phyloP scores from a whole-genome alignment of 1,139 yeast genomes.

The Sugiyamaella paludigena region DNA sequence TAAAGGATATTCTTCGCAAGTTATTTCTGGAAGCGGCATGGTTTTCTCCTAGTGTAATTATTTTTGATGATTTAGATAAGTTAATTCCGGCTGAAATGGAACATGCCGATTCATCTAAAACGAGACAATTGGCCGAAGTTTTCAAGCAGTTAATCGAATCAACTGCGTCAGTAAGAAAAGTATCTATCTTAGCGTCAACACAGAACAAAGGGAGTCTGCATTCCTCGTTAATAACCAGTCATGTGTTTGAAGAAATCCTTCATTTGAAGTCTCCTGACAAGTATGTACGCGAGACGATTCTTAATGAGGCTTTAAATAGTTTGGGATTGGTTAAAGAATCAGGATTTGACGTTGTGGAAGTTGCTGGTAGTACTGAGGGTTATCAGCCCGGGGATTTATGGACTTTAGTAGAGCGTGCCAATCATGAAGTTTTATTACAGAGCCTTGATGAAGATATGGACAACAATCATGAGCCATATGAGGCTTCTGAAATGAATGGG shows the following conservation, averaged over 20 bases:
- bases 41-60: slow-evolving; percentile 73
- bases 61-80: slow-evolving; percentile 80
- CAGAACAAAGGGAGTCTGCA: slow-evolving; percentile 67
- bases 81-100: slow-evolving; percentile 72
- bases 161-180: slow-evolving; percentile 44
- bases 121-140: slow-evolving; percentile 57
- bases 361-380: slow-evolving; percentile 81
- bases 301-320: slow-evolving; percentile 47
- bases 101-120: slow-evolving; percentile 58
- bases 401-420: slow-evolving; percentile 68
- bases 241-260: slow-evolving; percentile 63
- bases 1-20: slow-evolving; percentile 50
- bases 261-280: slow-evolving; percentile 71
- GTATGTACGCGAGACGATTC: slow-evolving; percentile 52
- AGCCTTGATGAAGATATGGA: slow-evolving; percentile 17
- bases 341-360: slow-evolving; percentile 61
- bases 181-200: slow-evolving; percentile 57
- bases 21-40: slow-evolving; percentile 66
- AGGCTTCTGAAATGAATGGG: too few relatives aligned
- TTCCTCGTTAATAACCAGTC: slow-evolving; percentile 59
- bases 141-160: slow-evolving; percentile 42
- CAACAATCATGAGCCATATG: slow-evolving; percentile 8
- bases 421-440: slow-evolving; percentile 46
- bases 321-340: slow-evolving; percentile 35
- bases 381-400: slow-evolving; percentile 81